Base-by-base conservation (phyloP, 2,329 filamentous ascomycete species). In the Mollisia scopiformis region DNA sequence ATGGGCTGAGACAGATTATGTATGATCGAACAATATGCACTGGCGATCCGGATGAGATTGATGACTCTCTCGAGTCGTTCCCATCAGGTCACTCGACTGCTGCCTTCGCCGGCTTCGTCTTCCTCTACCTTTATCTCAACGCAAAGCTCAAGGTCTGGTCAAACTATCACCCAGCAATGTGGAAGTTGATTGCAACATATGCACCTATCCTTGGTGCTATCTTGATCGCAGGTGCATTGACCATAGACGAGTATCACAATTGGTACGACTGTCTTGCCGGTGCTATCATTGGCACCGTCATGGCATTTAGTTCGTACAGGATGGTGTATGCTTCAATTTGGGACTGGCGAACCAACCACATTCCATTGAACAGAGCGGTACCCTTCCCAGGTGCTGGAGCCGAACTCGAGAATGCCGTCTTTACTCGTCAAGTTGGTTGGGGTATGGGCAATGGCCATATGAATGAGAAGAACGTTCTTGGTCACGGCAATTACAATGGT, bases 91-190 rank as follows among this genome's bases (percentile, higher is more conserved):
- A 93, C 74, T 87, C 87, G 5, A 90, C 89, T 0, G 89, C 89
- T 1, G 88, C 88, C 0, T 92, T 91, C 61, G 88, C 87, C 0
- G 88, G 88, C 5, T 89, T 91, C 67, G 81, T 90, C 23, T 92
- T 84, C 71, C 76, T 92, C 2, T 88, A 82, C 66, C 78, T 92
- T 1, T 93, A 92, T 76, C 83, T 93, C 47, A 92, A 92, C 73
- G 89, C 88, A 51, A 92, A 92, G 78, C 81, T 93, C 66, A 92
- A 92, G 80, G 83, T 91, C 58, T 91, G 87, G 68, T 78, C 84
- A 64, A 88, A 91, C 78, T 88, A 89, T 72, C 89, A 91, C 71
- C 85, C 89, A 0, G 80, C 86, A 13, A 86, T 91, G 82, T 92
- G 89, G 89, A 92, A 92, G 76, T 75, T 91, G 13, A 78, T 89